A percentile compares a stretch with the other conserved stretches of the same genome.
phyloP scores from a whole-genome alignment of 306 rosid species.

The Fragaria nilgerrensis region DNA sequence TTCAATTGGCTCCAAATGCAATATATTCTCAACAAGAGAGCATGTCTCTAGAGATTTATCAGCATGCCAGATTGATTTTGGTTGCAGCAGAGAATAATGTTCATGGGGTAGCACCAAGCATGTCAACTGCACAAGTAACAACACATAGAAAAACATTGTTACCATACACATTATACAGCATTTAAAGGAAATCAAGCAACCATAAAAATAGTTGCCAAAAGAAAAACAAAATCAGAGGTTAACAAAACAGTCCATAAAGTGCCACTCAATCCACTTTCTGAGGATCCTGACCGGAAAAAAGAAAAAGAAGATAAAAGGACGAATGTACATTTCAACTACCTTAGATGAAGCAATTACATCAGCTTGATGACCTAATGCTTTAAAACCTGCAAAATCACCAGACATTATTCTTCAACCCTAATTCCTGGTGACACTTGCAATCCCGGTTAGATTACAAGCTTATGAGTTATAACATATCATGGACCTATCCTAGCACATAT shows the following conservation, averaged over 20 bases:
- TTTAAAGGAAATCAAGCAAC: background rate
- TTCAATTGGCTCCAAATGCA: conserved; percentile 90
- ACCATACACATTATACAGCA: conserved; percentile 13
- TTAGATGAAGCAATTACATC: conserved; percentile 74
- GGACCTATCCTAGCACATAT: background rate
- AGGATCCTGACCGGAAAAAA: background rate
- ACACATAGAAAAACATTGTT: conserved; percentile 14
- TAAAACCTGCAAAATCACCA: conserved; percentile 47
- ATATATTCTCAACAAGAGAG: conserved; percentile 78
- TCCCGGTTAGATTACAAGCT: background rate
- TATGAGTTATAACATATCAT: background rate
- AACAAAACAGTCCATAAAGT: no score
- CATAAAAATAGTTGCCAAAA: conserved; percentile 1
- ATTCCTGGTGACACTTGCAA: background rate
- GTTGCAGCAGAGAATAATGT: conserved; percentile 58
- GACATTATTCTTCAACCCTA: conserved; percentile 15
- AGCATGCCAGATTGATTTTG: conserved; percentile 85
- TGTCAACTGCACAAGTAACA: conserved; percentile 61
- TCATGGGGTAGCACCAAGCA: conserved; percentile 76
- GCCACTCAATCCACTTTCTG: background rate
- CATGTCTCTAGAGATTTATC: conserved; percentile 58
- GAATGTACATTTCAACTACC: conserved; percentile 33
- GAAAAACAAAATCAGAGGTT: conserved; percentile 13
- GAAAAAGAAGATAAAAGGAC: background rate
- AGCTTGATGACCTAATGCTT: conserved; percentile 55